phyloP scores from a whole-genome alignment of 805 yeast genomes.

The Spencermartinsiella europaea region DNA sequence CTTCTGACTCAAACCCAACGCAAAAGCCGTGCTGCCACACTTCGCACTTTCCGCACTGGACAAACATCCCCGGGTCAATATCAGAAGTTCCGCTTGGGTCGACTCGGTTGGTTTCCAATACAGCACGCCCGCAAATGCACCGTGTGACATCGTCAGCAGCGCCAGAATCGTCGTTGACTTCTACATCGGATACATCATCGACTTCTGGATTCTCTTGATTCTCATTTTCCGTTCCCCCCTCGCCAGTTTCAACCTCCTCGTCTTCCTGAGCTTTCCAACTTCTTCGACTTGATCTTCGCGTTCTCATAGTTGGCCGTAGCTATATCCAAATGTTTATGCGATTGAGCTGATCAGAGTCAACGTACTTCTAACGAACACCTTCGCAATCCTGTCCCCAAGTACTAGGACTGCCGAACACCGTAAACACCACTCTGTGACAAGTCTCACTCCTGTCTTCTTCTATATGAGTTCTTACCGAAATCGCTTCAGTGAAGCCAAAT shows the following conservation, averaged over 20 bases:
- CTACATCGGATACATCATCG: constrained; percentile 1
- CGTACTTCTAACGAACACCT: no score
- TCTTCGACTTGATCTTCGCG: background rate
- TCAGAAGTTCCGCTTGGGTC: constrained; percentile 20
- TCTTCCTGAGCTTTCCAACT: background rate
- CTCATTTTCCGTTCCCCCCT: background rate
- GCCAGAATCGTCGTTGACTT: background rate
- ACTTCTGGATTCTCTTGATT: background rate
- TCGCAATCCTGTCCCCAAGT: no score
- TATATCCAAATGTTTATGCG: no score
- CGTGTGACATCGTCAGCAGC: constrained; percentile 47
- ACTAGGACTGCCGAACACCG: no score
- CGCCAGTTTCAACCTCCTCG: constrained; percentile 2
- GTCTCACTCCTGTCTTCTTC: no score
- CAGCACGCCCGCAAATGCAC: constrained; percentile 51
- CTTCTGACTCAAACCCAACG: constrained; percentile 74
- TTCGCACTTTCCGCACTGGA: constrained; percentile 91
- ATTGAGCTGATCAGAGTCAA: no score
- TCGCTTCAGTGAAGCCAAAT: no score
- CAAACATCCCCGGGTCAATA: constrained; percentile 89
- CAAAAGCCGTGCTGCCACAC: constrained; percentile 99
- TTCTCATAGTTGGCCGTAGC: background rate
- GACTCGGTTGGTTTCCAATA: constrained; percentile 33
- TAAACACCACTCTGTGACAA: no score
- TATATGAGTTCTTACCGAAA: no score